Evolutionary conservation across 805 yeast species (phyloP), one percentile per base, ranked within the genome.

Genomic region (Lipomyces yamadae): DNA sequence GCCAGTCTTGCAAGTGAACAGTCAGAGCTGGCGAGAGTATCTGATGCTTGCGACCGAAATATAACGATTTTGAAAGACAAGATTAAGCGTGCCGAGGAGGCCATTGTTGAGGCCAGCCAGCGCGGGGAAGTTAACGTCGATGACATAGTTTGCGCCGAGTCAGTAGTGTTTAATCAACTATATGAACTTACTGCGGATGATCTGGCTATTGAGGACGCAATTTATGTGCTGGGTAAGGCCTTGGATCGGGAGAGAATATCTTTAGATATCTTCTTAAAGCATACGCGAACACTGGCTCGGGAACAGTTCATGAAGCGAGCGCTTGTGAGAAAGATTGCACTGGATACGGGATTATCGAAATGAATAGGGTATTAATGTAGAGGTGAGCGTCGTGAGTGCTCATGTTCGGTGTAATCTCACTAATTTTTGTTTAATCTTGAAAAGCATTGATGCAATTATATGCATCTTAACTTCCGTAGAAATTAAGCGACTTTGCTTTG

Each of bases 121-220:
- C 42, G 56, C 24, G 56, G 56, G 24, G 68, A 57, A 18, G 59
- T 67, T 5, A 76, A 81, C 45, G 74, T 83, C 1, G 86, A 82
- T 63, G 80, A 81, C 10, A 70, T 82, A 2, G 77, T 86, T 0
- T 77, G 80, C 45, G 85, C 87, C 0, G 87, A 84, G 63, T 83
- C 86, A 0, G 78, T 80, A 0, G 87, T 83, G 0, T 81, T 83
- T 63, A 82, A 84, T 64, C 96, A 91, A 75, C 73, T 89, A 13
- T 88, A 89, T 74, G 84, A 84, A 29, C 78, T 88, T 0, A 85
- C 85, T 0, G 83, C 92, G 24, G 88, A 85, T 52, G 90, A 89
- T 61, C 82, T 83, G 67, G 90, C 96, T 0, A 82, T 88, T n/a
- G 84, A 84, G 37, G 97, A 93, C 74, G 81, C 93, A 0, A 79